These are phyloP conservation scores for Berberis thunbergii DNA, from an alignment of 164 flowering plant species.

Conservation along the genomic window DNA sequence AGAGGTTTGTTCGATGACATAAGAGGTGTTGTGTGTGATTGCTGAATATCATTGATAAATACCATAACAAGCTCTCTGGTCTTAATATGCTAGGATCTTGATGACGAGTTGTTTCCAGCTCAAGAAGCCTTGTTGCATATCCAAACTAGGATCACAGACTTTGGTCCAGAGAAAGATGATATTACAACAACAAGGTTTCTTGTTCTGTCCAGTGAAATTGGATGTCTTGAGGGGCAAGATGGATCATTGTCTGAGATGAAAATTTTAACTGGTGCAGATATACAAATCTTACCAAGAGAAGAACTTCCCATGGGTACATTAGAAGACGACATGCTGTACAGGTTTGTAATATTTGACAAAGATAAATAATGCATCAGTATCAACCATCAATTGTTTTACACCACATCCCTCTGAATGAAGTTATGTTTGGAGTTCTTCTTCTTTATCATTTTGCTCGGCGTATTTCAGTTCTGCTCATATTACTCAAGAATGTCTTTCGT, in stretches of 20 bases:
- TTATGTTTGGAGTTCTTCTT: too few species aligned
- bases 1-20: too few species aligned
- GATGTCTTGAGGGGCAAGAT: constrained; percentile 64
- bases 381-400: too few species aligned
- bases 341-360: constrained; percentile 37
- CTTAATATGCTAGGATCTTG: constrained; percentile 61
- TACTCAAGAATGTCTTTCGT: too few species aligned
- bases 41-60: too few species aligned
- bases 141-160: constrained; percentile 82
- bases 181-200: constrained; percentile 74
- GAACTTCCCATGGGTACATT: constrained; percentile 48
- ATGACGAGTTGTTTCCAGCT: constrained; percentile 95
- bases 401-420: not conserved
- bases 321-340: constrained; percentile 63
- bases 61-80: not conserved
- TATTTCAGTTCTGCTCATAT: too few species aligned
- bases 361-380: too few species aligned
- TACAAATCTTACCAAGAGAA: constrained; percentile 66
- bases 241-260: constrained; percentile 55
- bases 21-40: too few species aligned
- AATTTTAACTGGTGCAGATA: constrained; percentile 59
- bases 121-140: constrained; percentile 97
- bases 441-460: too few species aligned
- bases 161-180: constrained; percentile 76
- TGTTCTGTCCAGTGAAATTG: constrained; percentile 66